These are phyloP conservation scores for Sordaria brevicollis DNA, from an alignment of 495 filamentous ascomycete species.

Conservation along the genomic window DNA sequence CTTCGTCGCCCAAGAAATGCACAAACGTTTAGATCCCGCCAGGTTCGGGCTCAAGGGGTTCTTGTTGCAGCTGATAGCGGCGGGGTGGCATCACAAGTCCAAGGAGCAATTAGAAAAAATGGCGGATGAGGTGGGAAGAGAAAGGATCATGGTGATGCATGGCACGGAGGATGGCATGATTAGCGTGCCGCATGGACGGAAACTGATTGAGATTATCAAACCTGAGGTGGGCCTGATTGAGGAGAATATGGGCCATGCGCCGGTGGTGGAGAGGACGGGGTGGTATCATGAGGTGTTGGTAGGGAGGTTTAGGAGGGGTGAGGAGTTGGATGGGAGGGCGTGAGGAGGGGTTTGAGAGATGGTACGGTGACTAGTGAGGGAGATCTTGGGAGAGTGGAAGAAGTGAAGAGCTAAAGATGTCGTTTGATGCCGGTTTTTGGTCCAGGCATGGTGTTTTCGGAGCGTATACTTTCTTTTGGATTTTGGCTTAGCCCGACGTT, in stretches of 20 bases:
- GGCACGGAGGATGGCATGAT: conserved; percentile 70
- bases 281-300: conserved; percentile 52
- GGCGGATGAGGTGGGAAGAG: conserved; percentile 54
- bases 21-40: conserved; percentile 45
- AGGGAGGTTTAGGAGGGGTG: conserved; percentile 31
- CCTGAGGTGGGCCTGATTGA: conserved; percentile 41
- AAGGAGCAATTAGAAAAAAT: conserved; percentile 50
- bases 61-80: conserved; percentile 66
- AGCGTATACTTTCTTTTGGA: too few species aligned
- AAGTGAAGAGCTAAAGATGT: too few species aligned
- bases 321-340: conserved; percentile 21
- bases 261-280: conserved; percentile 49
- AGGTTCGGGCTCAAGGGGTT: conserved; percentile 57
- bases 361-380: too few species aligned
- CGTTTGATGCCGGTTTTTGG: too few species aligned
- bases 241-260: conserved; percentile 60
- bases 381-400: too few species aligned
- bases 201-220: conserved; percentile 43
- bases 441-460: too few species aligned
- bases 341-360: neutral
- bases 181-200: conserved; percentile 50
- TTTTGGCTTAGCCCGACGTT: too few species aligned
- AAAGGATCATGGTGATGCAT: conserved; percentile 65
- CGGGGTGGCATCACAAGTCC: conserved; percentile 68
- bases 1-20: conserved; percentile 65